Evolutionary conservation across 2,329 filamentous ascomycete genomes (phyloP).

Genomic region (Ophiostoma pallidulum): DNA sequence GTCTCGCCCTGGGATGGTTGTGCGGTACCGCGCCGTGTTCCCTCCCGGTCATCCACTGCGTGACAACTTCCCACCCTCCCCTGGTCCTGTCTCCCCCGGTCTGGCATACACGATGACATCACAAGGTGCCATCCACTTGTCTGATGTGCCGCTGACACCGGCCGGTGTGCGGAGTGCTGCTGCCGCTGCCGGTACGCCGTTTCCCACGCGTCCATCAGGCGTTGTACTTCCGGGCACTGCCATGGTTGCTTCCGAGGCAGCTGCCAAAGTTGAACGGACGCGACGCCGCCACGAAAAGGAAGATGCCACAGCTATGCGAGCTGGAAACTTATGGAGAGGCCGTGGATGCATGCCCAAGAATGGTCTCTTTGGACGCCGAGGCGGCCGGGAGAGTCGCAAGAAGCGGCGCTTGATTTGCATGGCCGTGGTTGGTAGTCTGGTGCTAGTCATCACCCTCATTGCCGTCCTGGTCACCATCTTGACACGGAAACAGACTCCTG

Average conservation of each 20-base stretch:
- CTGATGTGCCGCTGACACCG: slow-evolving; percentile 47
- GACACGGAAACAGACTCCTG: slow-evolving; percentile 29
- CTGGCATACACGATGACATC: slow-evolving; percentile 53
- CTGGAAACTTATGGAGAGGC: slow-evolving; percentile 56
- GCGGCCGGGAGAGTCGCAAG: slow-evolving; percentile 55
- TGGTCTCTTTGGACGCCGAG: slow-evolving; percentile 56
- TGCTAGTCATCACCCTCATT: slow-evolving; percentile 47
- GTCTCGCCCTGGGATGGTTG: slow-evolving; percentile 27
- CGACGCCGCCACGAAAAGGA: slow-evolving; percentile 55
- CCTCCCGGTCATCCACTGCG: slow-evolving; percentile 43
- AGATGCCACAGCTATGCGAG: slow-evolving; percentile 47
- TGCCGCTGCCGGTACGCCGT: slow-evolving; percentile 19
- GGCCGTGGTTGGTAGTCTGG: slow-evolving; percentile 38
- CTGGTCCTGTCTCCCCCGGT: slow-evolving; percentile 53
- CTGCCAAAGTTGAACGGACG: slow-evolving; percentile 39
- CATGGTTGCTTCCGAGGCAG: slow-evolving; percentile 26
- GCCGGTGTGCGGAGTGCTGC: slow-evolving; percentile 19
- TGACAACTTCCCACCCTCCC: slow-evolving; percentile 44
- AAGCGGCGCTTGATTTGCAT: slow-evolving; percentile 49
- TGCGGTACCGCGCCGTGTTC: slow-evolving; percentile 49
- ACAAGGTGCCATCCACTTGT: slow-evolving; percentile 50
- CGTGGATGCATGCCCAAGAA: slow-evolving; percentile 51
- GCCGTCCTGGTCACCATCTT: slow-evolving; percentile 51
- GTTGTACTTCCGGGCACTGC: slow-evolving; percentile 30
- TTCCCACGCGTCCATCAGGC: slow-evolving; percentile 37